phyloP scores from a whole-genome alignment of 2,329 filamentous ascomycete genomes.

The Macrophomina phaseolina region DNA sequence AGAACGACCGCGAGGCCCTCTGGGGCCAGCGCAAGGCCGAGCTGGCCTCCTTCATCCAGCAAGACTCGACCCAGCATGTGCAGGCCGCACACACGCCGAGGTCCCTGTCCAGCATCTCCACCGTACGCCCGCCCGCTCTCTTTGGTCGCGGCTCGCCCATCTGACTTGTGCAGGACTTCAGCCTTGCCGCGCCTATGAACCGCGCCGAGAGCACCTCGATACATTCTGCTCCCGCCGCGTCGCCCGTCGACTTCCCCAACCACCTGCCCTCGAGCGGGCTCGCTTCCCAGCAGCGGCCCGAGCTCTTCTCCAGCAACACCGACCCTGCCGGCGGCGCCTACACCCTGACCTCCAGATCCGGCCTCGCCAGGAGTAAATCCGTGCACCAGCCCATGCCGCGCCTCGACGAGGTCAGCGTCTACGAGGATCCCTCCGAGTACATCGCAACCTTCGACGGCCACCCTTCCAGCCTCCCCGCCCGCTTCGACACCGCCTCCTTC shows the following conservation, averaged over 20 bases:
- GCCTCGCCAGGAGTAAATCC: constrained; percentile 33
- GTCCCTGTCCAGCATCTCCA: constrained; percentile 39
- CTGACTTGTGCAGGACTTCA: constrained; percentile 40
- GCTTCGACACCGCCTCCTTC: constrained; percentile 31
- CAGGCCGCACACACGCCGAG: constrained; percentile 41
- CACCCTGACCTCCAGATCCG: constrained; percentile 38
- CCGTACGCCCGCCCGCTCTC: constrained; percentile 38
- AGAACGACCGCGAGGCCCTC: constrained; percentile 42
- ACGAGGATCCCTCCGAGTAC: constrained; percentile 44
- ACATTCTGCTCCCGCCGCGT: constrained; percentile 40
- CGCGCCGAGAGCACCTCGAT: constrained; percentile 32
- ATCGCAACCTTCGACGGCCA: constrained; percentile 39
- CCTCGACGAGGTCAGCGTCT: constrained; percentile 39
- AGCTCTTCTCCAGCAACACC: constrained; percentile 19
- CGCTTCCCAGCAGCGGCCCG: constrained; percentile 9
- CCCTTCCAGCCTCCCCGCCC: constrained; percentile 22
- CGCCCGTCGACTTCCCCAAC: constrained; percentile 33
- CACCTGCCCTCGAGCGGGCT: constrained; percentile 21
- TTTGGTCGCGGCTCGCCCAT: constrained; percentile 36
- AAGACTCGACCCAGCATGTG: constrained; percentile 33
- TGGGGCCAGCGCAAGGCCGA: constrained; percentile 39
- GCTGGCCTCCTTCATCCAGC: constrained; percentile 32
- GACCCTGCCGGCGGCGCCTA: constrained; percentile 37
- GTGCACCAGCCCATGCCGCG: constrained; percentile 37
- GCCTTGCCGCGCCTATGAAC: constrained; percentile 37